Conservation (phyloP, 1,139 yeast species). For the Suhomyces kunorum region DNA sequence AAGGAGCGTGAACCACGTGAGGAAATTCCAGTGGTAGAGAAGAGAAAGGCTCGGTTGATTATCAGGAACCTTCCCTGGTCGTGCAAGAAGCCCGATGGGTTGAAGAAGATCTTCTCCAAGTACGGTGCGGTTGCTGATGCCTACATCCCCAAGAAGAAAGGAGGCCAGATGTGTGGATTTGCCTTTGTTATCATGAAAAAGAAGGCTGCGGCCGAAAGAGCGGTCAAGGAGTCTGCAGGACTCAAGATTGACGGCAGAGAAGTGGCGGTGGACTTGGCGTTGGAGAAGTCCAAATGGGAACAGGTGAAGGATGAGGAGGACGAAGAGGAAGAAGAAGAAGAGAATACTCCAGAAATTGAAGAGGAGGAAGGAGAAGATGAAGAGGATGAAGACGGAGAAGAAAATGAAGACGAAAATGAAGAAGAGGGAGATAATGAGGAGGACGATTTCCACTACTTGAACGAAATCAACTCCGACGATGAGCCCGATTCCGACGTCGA, state of each 20-base stretch:
- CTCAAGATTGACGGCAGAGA: conserved; percentile 85
- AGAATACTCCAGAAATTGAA: conserved; percentile 27
- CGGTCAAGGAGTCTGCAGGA: conserved; percentile 72
- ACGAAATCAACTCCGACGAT: conserved; percentile 27
- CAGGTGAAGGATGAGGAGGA: conserved; percentile 39
- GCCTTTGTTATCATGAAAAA: conserved; percentile 93
- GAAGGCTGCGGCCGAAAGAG: conserved; percentile 73
- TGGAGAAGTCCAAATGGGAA: conserved; percentile 84
- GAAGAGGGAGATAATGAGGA: conserved; percentile 20
- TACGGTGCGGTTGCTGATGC: conserved; percentile 91
- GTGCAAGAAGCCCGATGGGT: conserved; percentile 70
- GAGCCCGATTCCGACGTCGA: conserved; percentile 24
- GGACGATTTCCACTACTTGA: conserved; percentile 21
- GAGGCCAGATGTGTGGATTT: conserved; percentile 92
- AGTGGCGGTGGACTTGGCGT: conserved; percentile 92
- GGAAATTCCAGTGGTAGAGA: conserved; percentile 43
- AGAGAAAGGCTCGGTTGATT: conserved; percentile 80
- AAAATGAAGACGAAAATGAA: conserved; percentile 35
- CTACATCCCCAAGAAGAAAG: conserved; percentile 81
- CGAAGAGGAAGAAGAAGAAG: conserved; percentile 31
- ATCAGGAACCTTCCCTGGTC: conserved; percentile 97
- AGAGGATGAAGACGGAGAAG: conserved; percentile 30
- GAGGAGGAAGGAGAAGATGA: conserved; percentile 28
- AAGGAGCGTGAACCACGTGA: conserved; percentile 21
- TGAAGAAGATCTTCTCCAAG: conserved; percentile 68